Conservation (phyloP, 352 stramenopile species). For the Phytophthora foliorum region DNA sequence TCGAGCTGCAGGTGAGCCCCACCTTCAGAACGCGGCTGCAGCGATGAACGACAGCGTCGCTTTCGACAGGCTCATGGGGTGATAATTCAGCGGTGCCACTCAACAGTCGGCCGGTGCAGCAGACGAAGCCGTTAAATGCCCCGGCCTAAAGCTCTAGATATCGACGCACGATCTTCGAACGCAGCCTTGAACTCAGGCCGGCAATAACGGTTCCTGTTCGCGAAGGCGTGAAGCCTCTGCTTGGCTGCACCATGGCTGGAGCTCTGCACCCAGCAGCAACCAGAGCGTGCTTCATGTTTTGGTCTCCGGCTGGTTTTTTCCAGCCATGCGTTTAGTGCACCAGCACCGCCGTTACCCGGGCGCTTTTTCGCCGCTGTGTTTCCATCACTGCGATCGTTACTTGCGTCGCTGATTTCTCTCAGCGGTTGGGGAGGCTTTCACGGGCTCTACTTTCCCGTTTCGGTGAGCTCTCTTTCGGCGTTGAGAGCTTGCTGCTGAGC, state of each 20-base stretch:
- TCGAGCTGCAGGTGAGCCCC: conserved; percentile 6
- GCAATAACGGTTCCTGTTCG: neutral
- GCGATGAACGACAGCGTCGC: neutral
- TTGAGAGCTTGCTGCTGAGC: too few species aligned
- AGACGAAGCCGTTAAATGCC: conserved; percentile 11
- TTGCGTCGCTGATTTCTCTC: conserved; percentile 36
- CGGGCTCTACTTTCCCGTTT: conserved; percentile 9
- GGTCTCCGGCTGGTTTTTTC: neutral
- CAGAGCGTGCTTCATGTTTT: neutral
- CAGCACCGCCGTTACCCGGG: neutral
- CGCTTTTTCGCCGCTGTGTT: neutral
- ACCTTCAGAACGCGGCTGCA: neutral
- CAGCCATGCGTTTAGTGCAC: conserved; percentile 24
- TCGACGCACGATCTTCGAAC: conserved; percentile 14
- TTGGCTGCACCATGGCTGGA: neutral
- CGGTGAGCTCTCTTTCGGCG: neutral
- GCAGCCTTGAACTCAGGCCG: conserved; percentile 3
- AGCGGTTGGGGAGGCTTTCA: conserved; percentile 13
- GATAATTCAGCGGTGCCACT: neutral
- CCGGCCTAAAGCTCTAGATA: conserved; percentile 6
- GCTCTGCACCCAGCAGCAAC: neutral
- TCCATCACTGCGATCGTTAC: conserved; percentile 26
- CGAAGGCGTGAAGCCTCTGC: neutral
- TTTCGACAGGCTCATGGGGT: neutral
- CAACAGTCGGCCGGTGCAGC: conserved; percentile 8